Conservation (phyloP, 1,284 basidiomycete genomes). For the Boletus austroedulis region DNA sequence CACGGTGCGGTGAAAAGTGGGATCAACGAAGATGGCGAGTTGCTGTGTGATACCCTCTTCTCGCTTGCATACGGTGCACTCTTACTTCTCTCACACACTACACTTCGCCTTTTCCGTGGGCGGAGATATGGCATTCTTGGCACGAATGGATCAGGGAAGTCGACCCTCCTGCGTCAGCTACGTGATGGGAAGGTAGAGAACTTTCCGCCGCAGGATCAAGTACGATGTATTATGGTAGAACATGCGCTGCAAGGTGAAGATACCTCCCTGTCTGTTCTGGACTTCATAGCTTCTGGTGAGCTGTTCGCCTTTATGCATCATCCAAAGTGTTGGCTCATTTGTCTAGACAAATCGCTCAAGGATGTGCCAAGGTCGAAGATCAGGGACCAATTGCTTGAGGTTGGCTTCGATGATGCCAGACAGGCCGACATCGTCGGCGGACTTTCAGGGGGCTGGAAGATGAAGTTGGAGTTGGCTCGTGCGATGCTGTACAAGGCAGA, state of each 20-base stretch:
- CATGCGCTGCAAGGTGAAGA: conserved; percentile 95
- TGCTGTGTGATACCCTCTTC: conserved; percentile 92
- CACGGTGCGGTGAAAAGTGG: conserved; percentile 41
- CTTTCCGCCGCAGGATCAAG: conserved; percentile 86
- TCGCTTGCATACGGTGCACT: conserved; percentile 97
- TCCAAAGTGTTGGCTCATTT: conserved; percentile 7
- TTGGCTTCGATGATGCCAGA: conserved; percentile 88
- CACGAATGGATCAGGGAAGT: conserved; percentile 95
- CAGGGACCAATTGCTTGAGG: conserved; percentile 73
- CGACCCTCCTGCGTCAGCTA: conserved; percentile 94
- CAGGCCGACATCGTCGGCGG: conserved; percentile 87
- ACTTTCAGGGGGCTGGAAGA: conserved; percentile 99
- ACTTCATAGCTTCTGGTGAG: conserved; percentile 84
- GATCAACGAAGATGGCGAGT: conserved; percentile 74
- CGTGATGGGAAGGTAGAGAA: conserved; percentile 95
- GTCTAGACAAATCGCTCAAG: conserved; percentile 58
- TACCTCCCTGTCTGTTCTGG: conserved; percentile 74
- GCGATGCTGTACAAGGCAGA: conserved; percentile 98
- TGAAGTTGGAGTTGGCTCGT: conserved; percentile 90
- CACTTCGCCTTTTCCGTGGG: conserved; percentile 86
- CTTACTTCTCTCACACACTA: conserved; percentile 93
- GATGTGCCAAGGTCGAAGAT: conserved; percentile 66
- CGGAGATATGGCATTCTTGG: conserved; percentile 94
- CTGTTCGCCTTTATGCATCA: conserved; percentile 11
- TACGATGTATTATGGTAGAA: conserved; percentile 94